Base-by-base conservation (phyloP, 805 yeast species). In the Metschnikowia noctiluminum region DNA sequence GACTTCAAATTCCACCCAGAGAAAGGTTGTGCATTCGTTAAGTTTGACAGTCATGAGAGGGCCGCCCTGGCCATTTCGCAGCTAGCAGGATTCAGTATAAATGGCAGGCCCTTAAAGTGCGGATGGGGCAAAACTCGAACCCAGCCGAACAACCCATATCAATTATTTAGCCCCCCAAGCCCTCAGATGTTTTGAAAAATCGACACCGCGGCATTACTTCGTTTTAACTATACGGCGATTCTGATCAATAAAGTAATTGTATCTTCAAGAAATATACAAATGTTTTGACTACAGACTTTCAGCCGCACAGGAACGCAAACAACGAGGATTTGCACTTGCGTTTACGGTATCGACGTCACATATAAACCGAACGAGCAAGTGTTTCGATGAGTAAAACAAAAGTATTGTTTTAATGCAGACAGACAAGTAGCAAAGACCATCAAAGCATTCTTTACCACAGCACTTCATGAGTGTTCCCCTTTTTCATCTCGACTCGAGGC, bases 41-140 rank as follows among this genome's bases (percentile, higher is more conserved):
- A 85, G 66, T 89, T 83, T 62, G 96, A 87, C 60, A 77, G 88
- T 38, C 96, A 89, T 65, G 96, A 89, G 60, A 76, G 89, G 51
- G 96, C 96, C 6, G 95, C 96, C 2, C 72, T 87, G 60, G 95
- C 96, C 42, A 89, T 89, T 60, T 85, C 85, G 31, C 92, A 87
- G 60, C 72, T 90, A 54, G 72, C 78, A 15, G 94, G 96, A 0
- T 78, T 82, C 57, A 76, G 76, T 43, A 68, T 89, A 57, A 84
- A 85, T 61, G 96, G 96, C 21, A 77, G 96, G 62, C 84, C 86
- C 21, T 68, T 89, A 62, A 85, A 84, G 62, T 82, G 89, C 57
- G 91, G 95, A 32, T 90, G 96, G 96, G 96, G 96, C 45, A 87
- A 83, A 64, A 86, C 66, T 31, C 62, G 70, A 43, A 69, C 72